A percentile compares a stretch with the other conserved stretches of the same genome.
These are phyloP conservation scores for Didymosphaeria variabile DNA, from an alignment of 2,329 filamentous ascomycete species.

Conservation along the genomic window DNA sequence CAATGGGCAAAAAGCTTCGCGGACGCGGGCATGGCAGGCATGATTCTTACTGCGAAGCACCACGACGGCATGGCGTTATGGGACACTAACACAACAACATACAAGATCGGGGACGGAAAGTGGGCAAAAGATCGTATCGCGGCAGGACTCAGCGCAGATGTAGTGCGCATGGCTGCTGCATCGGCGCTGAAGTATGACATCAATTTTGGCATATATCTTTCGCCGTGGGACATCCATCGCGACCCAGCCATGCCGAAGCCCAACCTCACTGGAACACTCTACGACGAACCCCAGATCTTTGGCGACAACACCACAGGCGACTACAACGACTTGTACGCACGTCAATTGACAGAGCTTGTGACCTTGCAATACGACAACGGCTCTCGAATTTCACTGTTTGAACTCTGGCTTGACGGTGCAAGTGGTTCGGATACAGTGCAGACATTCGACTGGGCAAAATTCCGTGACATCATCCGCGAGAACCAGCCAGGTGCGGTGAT, in stretches of 20 bases:
- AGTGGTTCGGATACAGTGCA: constrained; percentile 26
- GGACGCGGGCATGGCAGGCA: constrained; percentile 44
- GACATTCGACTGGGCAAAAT: constrained; percentile 25
- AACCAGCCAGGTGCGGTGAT: constrained; percentile 24
- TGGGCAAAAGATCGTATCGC: constrained; percentile 43
- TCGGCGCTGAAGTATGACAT: constrained; percentile 46
- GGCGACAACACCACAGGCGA: constrained; percentile 41
- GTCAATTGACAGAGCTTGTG: constrained; percentile 25
- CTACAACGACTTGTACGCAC: constrained; percentile 45
- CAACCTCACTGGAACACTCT: constrained; percentile 39
- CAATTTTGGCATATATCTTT: constrained; percentile 48
- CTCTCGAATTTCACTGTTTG: constrained; percentile 20
- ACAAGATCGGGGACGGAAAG: constrained; percentile 43
- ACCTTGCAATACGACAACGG: constrained; percentile 19
- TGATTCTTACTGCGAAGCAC: constrained; percentile 51
- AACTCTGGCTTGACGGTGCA: constrained; percentile 27
- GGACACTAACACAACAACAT: constrained; percentile 46
- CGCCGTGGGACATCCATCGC: constrained; percentile 51
- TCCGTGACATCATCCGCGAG: constrained; percentile 24
- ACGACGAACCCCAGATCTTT: constrained; percentile 49
- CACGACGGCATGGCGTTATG: constrained; percentile 51
- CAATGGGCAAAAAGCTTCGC: constrained; percentile 26
- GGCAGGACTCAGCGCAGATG: constrained; percentile 37
- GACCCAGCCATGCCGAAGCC: constrained; percentile 49
- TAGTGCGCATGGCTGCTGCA: constrained; percentile 44